phyloP scores from a whole-genome alignment of 805 yeast genomes.

The Isabelozyma pseudorhagii region DNA sequence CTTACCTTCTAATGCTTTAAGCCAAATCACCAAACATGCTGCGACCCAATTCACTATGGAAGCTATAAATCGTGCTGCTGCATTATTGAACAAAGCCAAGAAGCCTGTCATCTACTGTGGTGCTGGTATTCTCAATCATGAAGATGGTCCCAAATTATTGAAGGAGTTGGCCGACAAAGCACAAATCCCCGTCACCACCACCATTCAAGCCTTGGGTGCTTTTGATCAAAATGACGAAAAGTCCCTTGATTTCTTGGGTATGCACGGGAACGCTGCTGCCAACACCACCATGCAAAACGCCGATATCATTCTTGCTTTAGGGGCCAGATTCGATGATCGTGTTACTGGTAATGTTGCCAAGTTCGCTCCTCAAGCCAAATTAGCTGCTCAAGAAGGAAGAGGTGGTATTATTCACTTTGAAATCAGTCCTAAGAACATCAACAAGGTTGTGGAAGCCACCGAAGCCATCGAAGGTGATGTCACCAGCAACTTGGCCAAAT shows the following conservation, averaged over 20 bases:
- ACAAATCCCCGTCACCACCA: conserved; percentile 92
- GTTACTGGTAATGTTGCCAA: conserved; percentile 83
- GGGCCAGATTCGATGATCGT: conserved; percentile 98
- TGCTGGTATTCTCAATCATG: conserved; percentile 78
- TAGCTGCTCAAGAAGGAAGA: conserved; percentile 81
- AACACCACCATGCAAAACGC: conserved; percentile 92
- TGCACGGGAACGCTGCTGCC: conserved; percentile 97
- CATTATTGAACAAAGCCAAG: conserved; percentile 75
- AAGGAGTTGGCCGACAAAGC: conserved; percentile 89
- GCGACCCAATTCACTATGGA: conserved; percentile 72
- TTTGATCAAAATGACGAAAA: conserved; percentile 90
- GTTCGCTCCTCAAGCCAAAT: conserved; percentile 91
- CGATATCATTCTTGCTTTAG: conserved; percentile 88
- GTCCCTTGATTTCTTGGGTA: conserved; percentile 94
- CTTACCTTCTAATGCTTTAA: conserved; percentile 70
- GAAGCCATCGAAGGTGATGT: conserved; percentile 98
- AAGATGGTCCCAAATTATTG: conserved; percentile 74
- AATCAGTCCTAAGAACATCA: conserved; percentile 93
- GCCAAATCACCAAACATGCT: conserved; percentile 64
- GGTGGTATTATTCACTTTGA: conserved; percentile 98
- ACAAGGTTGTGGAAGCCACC: conserved; percentile 94
- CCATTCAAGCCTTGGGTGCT: conserved; percentile 90
- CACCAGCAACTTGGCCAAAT: conserved; percentile 64
- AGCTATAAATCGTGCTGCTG: conserved; percentile 74
- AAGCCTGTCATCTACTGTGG: conserved; percentile 90